Conservation (phyloP, 2,329 filamentous ascomycete genomes). For the Claviceps quebecensis region DNA sequence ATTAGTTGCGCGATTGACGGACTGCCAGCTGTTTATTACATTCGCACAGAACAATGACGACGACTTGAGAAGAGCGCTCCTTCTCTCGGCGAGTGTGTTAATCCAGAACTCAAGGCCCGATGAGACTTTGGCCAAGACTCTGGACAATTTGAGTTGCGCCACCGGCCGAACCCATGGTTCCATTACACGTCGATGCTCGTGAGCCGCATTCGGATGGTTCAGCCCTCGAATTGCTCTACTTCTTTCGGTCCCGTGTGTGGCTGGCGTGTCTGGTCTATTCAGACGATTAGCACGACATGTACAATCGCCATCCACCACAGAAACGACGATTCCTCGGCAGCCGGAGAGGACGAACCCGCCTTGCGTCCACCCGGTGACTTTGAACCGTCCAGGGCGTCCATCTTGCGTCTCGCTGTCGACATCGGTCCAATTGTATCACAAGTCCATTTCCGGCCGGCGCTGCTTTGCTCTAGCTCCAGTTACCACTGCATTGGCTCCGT, state of each 20-base stretch:
- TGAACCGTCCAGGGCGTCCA: neutral
- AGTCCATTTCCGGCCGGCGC: neutral
- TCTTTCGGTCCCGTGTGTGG: too few relatives aligned
- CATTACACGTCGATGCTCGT: conserved; percentile 1
- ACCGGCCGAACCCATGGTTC: neutral
- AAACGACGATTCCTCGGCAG: neutral
- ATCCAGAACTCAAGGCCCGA: neutral
- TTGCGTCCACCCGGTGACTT: neutral
- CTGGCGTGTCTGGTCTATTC: neutral
- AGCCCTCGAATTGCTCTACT: neutral
- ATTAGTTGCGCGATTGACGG: neutral
- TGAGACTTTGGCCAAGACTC: neutral
- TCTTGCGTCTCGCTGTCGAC: neutral
- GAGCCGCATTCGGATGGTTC: neutral
- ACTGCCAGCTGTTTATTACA: neutral
- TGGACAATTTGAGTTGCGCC: neutral
- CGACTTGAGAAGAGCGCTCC: neutral
- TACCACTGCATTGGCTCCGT: neutral
- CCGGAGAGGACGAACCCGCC: neutral
- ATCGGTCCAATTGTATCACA: neutral
- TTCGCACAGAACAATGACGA: neutral
- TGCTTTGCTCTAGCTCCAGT: neutral
- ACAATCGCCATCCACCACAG: neutral
- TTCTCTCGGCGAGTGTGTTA: neutral
- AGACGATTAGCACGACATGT: too few relatives aligned